phyloP scores from a whole-genome alignment of 352 stramenopile species.

The Pythium monospermum region DNA sequence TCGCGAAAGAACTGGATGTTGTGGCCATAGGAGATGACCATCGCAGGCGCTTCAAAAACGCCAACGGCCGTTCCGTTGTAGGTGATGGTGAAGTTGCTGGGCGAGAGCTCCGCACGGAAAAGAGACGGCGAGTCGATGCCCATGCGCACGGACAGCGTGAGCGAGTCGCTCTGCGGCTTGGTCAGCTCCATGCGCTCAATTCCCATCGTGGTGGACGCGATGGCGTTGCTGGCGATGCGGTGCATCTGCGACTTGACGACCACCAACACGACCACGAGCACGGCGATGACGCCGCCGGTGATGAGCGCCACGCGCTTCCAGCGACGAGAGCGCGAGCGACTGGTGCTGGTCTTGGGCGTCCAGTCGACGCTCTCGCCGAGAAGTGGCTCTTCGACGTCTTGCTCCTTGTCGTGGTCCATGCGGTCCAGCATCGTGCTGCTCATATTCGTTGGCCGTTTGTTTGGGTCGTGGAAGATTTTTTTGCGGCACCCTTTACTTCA shows the following conservation, averaged over 20 bases:
- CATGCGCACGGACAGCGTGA: slow-evolving; percentile 51
- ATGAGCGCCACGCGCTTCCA: slow-evolving; percentile 5
- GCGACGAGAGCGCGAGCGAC: slow-evolving; percentile 3
- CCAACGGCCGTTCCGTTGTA: slow-evolving; percentile 39
- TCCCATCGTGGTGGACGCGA: slow-evolving; percentile 51
- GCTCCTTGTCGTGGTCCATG: slow-evolving; percentile 6
- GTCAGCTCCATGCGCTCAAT: slow-evolving; percentile 59
- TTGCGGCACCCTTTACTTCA: no score
- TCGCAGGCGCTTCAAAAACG: slow-evolving; percentile 37
- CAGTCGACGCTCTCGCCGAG: background rate
- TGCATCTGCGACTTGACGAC: slow-evolving; percentile 48
- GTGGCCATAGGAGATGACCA: slow-evolving; percentile 44
- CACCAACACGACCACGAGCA: slow-evolving; percentile 28
- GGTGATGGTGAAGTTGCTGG: slow-evolving; percentile 43
- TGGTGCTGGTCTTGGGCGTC: background rate
- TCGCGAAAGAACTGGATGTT: slow-evolving; percentile 46
- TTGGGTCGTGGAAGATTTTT: background rate
- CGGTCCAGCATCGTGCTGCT: slow-evolving; percentile 4
- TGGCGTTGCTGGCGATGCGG: slow-evolving; percentile 49
- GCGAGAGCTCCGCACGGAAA: slow-evolving; percentile 42
- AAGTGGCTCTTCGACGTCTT: slow-evolving; percentile 18
- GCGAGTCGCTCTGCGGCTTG: slow-evolving; percentile 21
- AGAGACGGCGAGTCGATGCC: slow-evolving; percentile 41
- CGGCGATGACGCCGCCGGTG: slow-evolving; percentile 6
- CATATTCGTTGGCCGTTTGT: no score